A percentile compares a stretch with the other conserved stretches of the same genome.
Evolutionary conservation across 805 yeast species (phyloP).

Genomic region (Candida ipomoeae): DNA sequence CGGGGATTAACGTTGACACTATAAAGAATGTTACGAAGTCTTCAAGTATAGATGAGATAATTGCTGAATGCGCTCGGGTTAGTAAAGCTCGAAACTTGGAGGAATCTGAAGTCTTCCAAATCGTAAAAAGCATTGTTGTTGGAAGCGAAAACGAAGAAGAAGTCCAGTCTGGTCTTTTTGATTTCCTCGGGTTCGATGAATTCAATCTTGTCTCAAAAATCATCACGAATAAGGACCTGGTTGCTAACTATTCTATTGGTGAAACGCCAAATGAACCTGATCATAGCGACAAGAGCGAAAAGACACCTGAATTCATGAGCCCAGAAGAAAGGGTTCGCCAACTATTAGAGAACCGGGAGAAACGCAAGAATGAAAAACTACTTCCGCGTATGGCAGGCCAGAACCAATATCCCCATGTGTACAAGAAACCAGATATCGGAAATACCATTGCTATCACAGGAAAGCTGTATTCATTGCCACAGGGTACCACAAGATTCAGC

Average conservation of each 20-base stretch:
- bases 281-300: conserved; percentile 6
- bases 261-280: conserved; percentile 5
- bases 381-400: conserved; percentile 39
- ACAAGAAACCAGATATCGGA: conserved; percentile 55
- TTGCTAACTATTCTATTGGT: conserved; percentile 3
- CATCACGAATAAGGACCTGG: conserved; percentile 39
- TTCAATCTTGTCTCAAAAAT: conserved; percentile 71
- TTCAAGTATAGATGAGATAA: conserved; percentile 20
- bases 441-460: conserved; percentile 72
- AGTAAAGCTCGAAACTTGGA: conserved; percentile 31
- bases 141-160: conserved; percentile 48
- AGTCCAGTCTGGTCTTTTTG: conserved; percentile 69
- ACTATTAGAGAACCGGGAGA: conserved; percentile 46
- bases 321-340: conserved; percentile 53
- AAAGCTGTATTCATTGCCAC: conserved; percentile 72
- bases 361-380: conserved; percentile 46
- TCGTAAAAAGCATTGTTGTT: conserved; percentile 29
- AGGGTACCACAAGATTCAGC: conserved; percentile 67
- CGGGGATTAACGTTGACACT: conserved; percentile 25
- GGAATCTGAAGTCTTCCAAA: conserved; percentile 26
- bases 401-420: conserved; percentile 81
- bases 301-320: conserved; percentile 35
- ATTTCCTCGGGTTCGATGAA: conserved; percentile 80
- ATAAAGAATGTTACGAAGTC: conserved; percentile 14
- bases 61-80: conserved; percentile 29